Conservation (phyloP, 352 stramenopile genomes). For the Thalassiosira livingstoniorum region DNA sequence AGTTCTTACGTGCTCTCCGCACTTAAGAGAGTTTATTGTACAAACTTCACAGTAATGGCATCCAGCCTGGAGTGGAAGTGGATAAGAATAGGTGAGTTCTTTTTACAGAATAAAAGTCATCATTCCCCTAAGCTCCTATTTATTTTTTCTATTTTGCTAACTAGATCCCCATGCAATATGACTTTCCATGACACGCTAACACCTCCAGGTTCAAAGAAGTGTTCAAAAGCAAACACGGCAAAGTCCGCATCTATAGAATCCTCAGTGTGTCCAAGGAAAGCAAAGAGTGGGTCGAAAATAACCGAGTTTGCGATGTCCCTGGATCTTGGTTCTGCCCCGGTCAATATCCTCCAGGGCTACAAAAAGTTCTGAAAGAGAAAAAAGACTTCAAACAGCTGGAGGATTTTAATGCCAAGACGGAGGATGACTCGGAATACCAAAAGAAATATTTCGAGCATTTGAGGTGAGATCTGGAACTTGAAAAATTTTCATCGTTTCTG, state of each 20-base stretch:
- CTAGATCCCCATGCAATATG: too few species aligned
- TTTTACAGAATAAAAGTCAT: not conserved
- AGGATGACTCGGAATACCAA: constrained; percentile 79
- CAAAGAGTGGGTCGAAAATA: constrained; percentile 84
- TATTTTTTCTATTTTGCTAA: too few species aligned
- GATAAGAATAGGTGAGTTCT: constrained; percentile 43
- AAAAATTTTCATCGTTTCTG: not conserved
- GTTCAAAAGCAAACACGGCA: constrained; percentile 78
- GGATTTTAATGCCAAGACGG: constrained; percentile 81
- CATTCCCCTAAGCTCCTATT: too few species aligned
- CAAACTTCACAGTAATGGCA: constrained; percentile 76
- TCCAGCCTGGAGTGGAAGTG: constrained; percentile 61
- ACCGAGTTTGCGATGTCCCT: constrained; percentile 79
- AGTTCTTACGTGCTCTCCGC: too few species aligned
- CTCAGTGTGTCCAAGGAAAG: constrained; percentile 85
- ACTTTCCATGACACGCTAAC: too few species aligned
- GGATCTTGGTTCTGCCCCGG: constrained; percentile 84
- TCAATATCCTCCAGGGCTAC: constrained; percentile 81
- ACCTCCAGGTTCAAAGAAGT: constrained; percentile 75
- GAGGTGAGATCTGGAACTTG: constrained; percentile 24
- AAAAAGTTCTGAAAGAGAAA: constrained; percentile 77
- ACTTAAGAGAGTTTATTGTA: constrained; percentile 82
- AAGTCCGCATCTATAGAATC: constrained; percentile 87
- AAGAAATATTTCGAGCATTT: constrained; percentile 80
- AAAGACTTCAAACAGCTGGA: constrained; percentile 85